These are phyloP conservation scores for Endotrypanum monterogeii DNA, from an alignment of 208 protist species.

Conservation along the genomic window DNA sequence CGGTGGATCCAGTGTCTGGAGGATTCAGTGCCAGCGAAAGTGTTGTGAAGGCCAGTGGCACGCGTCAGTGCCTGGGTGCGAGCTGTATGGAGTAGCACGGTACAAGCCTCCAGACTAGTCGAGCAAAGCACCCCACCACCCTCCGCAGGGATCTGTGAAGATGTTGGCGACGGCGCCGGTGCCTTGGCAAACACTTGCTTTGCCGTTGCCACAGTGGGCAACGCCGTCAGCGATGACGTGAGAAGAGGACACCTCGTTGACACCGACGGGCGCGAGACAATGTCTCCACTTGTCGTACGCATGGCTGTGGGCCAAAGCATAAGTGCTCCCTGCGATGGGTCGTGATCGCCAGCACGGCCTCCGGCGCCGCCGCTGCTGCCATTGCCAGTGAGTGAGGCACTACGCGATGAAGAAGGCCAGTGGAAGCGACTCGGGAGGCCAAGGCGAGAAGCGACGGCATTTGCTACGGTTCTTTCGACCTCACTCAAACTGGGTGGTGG, in stretches of 20 bases:
- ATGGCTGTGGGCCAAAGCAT: slow-evolving; percentile 35
- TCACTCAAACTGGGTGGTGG: slow-evolving; percentile 4
- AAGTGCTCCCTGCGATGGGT: neutral
- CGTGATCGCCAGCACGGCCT: neutral
- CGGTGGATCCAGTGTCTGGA: slow-evolving; percentile 19
- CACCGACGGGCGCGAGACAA: slow-evolving; percentile 1
- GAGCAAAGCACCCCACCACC: slow-evolving; percentile 62
- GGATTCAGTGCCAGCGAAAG: slow-evolving; percentile 17
- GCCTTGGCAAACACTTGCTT: slow-evolving; percentile 17
- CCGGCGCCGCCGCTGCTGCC: neutral
- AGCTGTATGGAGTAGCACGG: slow-evolving; percentile 53
- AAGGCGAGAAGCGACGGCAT: slow-evolving; percentile 34
- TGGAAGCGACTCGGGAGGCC: slow-evolving; percentile 46
- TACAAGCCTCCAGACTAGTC: slow-evolving; percentile 50
- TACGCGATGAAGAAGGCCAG: slow-evolving; percentile 17
- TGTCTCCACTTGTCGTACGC: slow-evolving; percentile 16
- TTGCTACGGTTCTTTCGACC: slow-evolving; percentile 34
- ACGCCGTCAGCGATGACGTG: slow-evolving; percentile 9
- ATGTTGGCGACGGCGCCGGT: neutral
- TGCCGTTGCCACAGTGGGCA: slow-evolving; percentile 14
- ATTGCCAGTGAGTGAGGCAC: neutral
- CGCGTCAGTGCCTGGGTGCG: slow-evolving; percentile 53
- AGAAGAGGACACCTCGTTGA: neutral
- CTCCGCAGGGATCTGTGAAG: neutral
- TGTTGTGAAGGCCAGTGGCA: slow-evolving; percentile 17